Evolutionary conservation across 2,329 filamentous ascomycete species (phyloP), one percentile per base, ranked within the genome.

Genomic region (Aspergillus nomiae): DNA sequence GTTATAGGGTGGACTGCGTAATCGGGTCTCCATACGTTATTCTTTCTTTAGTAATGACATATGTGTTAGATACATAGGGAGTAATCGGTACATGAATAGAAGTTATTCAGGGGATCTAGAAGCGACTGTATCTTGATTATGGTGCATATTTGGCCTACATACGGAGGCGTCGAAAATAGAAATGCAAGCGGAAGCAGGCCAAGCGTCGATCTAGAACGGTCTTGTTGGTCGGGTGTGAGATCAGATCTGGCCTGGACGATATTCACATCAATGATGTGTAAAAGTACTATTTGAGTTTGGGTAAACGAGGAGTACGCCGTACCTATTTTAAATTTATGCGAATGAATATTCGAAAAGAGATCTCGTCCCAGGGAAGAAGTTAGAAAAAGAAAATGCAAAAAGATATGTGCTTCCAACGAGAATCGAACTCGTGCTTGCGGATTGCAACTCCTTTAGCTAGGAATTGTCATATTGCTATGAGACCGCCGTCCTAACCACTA

Each of bases 361-460:
- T 41, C 36, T 41, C 16, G 7, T 19, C 16, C 36, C 16, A 26
- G 11, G 19, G 45, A 21, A 1, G 19, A 24, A 10, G 24, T 9
- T 1, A 26, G 19, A 50, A 34, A 51, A n/a, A 11, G 0, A 7
- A 34, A 32, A 38, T 26, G 2, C 24, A 36, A 10, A 38, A 55
- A 55, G 21, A 21, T 24, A 21, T n/a, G 19, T 55, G 51, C 51
- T n/a, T 55, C 51, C 51, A 55, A 55, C 51, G 51, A 55, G 51
- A 55, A 55, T 55, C 51, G 51, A 55, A 55, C 51, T 55, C 51
- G 51, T 55, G 51, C 51, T 55, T 55, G 51, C 51, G 51, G 51
- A 55, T 55, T 55, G 51, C 51, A 38, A 38, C 16, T 55, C 51
- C 51, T 55, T 55, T 55, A 26, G 51, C 28, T 55, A 36, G 51